Base-by-base conservation (phyloP, 495 filamentous ascomycete species). In the Acidomyces sp. region DNA sequence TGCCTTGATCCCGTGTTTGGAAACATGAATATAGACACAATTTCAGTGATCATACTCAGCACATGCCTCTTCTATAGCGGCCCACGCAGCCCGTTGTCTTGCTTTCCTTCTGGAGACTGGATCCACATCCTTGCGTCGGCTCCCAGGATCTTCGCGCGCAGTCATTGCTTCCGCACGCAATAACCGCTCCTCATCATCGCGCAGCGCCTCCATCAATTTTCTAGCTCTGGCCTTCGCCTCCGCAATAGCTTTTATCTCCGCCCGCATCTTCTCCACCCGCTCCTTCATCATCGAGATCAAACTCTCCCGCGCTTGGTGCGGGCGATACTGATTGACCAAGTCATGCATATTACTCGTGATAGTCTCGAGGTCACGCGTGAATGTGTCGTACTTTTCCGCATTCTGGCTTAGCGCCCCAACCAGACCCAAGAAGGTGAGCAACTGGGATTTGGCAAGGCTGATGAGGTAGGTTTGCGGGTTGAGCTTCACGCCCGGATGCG, bases 201-300 rank as follows among this genome's bases (percentile, higher is more conserved):
- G 26, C 27, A 92, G 54, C 23, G 70, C 72, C 41, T 74, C 73
- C 40, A 95, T 59, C 10, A 79, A 62, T n/a, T 64, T 60, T 52
- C 79, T 73, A 15, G 92, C 76, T 46, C 80, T 81, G 30, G 70
- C 75, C 45, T 79, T 81, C 39, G 79, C 74, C 53, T 69, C 71
- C 37, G 72, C 66, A 45, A 93, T 80, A 26, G 78, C 73, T 21
- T 82, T 68, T 1, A 83, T 86, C 62, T 96, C 87, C n/a, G 69
- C 71, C 46, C 71, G 73, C 41, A 74, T 78, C 45, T 63, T 68
- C 46, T 80, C 75, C 24, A 94, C 57, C 55, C 90, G 81, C 51
- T 83, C 80, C 62, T 94, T 85, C 86, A 97, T 90, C 70, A 90
- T 74, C 54, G 77, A 57, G 19, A 94, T 92, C 30, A 96, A 64